These are phyloP conservation scores for Plenodomus lindquistii DNA, from an alignment of 2,329 filamentous ascomycete species.

Conservation along the genomic window DNA sequence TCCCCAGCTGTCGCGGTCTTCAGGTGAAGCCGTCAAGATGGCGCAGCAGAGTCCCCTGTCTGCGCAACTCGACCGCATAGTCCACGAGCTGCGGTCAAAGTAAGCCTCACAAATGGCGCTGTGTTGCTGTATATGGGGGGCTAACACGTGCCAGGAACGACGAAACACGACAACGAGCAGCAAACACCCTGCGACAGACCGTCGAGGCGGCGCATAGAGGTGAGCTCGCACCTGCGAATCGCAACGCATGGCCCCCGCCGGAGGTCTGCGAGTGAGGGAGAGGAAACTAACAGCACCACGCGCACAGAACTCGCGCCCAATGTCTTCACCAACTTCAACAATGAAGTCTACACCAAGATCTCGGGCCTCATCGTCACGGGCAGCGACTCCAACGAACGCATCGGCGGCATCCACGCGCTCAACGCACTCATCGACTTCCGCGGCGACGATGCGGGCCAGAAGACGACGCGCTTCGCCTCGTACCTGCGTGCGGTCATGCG, in stretches of 20 bases:
- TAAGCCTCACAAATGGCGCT: constrained; percentile 25
- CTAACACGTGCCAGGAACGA: constrained; percentile 46
- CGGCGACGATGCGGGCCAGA: constrained; percentile 87
- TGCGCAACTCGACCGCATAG: constrained; percentile 56
- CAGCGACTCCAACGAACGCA: constrained; percentile 81
- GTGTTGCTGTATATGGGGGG: neutral
- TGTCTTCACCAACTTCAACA: constrained; percentile 74
- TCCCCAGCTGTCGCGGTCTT: constrained; percentile 34
- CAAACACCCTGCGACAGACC: constrained; percentile 48
- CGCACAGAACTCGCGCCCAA: constrained; percentile 74
- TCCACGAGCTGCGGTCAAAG: constrained; percentile 62
- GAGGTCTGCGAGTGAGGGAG: constrained; percentile 1
- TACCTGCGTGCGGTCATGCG: constrained; percentile 86
- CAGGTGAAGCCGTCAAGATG: constrained; percentile 44
- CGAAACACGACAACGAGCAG: constrained; percentile 50
- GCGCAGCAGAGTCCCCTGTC: constrained; percentile 40
- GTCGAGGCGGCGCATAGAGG: constrained; percentile 53
- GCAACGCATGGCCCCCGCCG: constrained; percentile 12
- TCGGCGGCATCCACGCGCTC: constrained; percentile 89
- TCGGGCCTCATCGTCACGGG: constrained; percentile 79
- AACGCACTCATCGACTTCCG: constrained; percentile 96
- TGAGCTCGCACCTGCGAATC: constrained; percentile 23
- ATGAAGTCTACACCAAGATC: constrained; percentile 67
- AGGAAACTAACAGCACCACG: constrained; percentile 25
- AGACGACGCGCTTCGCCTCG: constrained; percentile 91